A percentile compares a stretch with the other conserved stretches of the same genome.
phyloP scores from a whole-genome alignment of 768 basidiomycete species.

The Sporobolomyces roseus region DNA sequence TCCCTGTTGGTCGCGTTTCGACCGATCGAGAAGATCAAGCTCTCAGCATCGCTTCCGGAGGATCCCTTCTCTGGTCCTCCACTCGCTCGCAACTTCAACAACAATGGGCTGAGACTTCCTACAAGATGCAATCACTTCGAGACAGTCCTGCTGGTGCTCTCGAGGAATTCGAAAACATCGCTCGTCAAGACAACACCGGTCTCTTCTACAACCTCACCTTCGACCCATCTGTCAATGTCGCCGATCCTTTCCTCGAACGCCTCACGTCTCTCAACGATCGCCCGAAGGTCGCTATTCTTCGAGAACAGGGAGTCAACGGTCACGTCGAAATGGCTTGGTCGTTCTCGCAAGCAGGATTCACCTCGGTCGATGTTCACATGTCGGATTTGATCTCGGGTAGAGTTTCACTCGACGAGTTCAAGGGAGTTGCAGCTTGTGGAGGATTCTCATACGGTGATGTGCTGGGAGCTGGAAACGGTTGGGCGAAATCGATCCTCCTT shows the following conservation, averaged over 20 bases:
- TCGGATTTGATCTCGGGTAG: conserved; percentile 79
- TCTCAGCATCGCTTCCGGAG: conserved; percentile 61
- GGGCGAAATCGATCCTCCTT: conserved; percentile 92
- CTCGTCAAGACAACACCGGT: conserved; percentile 59
- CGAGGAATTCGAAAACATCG: conserved; percentile 77
- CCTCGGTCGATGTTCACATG: conserved; percentile 96
- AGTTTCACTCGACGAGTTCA: conserved; percentile 64
- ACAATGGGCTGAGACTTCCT: conserved; percentile 93
- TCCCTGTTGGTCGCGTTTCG: conserved; percentile 69
- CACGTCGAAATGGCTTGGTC: conserved; percentile 99
- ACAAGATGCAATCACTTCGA: conserved; percentile 79
- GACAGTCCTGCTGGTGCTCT: conserved; percentile 73
- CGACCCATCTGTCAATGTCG: conserved; percentile 44
- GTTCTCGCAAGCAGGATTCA: conserved; percentile 88
- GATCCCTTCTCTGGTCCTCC: conserved; percentile 59
- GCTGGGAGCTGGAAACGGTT: conserved; percentile 92
- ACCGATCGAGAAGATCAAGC: conserved; percentile 55
- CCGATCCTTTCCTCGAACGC: conserved; percentile 46
- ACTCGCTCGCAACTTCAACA: conserved; percentile 70
- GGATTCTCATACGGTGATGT: conserved; percentile 99
- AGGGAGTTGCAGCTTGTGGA: conserved; percentile 89
- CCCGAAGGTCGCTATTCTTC: conserved; percentile 87
- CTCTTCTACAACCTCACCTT: conserved; percentile 75
- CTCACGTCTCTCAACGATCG: conserved; percentile 53
- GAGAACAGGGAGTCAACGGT: conserved; percentile 98